Evolutionary conservation across 2,329 filamentous ascomycete species (phyloP).

Genomic region (Colletotrichum orchidophilum): DNA sequence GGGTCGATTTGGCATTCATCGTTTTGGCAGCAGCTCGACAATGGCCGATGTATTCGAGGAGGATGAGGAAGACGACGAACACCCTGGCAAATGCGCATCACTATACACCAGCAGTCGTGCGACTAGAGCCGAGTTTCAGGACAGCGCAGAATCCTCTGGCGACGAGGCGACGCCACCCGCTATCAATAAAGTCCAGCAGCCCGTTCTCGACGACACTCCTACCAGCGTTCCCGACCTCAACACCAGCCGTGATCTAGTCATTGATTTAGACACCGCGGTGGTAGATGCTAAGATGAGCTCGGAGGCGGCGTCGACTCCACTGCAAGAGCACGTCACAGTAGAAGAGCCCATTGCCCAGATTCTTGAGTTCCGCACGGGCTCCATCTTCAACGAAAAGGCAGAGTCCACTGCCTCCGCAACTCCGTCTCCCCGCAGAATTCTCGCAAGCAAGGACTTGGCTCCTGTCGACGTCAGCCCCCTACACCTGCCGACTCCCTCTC

Average conservation of each 20-base stretch:
- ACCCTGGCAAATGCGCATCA: slow-evolving; percentile 49
- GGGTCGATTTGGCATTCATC: slow-evolving; percentile 64
- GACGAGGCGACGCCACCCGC: slow-evolving; percentile 48
- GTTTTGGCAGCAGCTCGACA: slow-evolving; percentile 73
- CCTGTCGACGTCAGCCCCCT: slow-evolving; percentile 61
- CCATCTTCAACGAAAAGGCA: slow-evolving; percentile 43
- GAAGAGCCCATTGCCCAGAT: slow-evolving; percentile 52
- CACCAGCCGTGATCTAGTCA: slow-evolving; percentile 51
- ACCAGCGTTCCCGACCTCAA: neutral
- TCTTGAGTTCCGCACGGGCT: slow-evolving; percentile 51
- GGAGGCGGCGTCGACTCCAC: slow-evolving; percentile 58
- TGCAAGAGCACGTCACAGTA: slow-evolving; percentile 61
- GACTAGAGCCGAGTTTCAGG: neutral
- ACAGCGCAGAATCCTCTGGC: slow-evolving; percentile 11
- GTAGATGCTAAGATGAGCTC: slow-evolving; percentile 53
- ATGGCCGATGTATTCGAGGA: slow-evolving; percentile 92
- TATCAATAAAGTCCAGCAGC: slow-evolving; percentile 34
- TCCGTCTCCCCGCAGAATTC: slow-evolving; percentile 55
- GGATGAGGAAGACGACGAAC: slow-evolving; percentile 73
- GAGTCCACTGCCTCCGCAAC: slow-evolving; percentile 52
- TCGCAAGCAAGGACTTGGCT: slow-evolving; percentile 55
- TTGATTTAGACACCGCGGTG: slow-evolving; percentile 49
- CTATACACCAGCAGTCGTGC: slow-evolving; percentile 11
- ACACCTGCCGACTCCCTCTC: slow-evolving; percentile 53
- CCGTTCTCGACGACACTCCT: slow-evolving; percentile 35